phyloP scores from a whole-genome alignment of 2,329 filamentous ascomycete genomes.

The Sporothrix sp. region DNA sequence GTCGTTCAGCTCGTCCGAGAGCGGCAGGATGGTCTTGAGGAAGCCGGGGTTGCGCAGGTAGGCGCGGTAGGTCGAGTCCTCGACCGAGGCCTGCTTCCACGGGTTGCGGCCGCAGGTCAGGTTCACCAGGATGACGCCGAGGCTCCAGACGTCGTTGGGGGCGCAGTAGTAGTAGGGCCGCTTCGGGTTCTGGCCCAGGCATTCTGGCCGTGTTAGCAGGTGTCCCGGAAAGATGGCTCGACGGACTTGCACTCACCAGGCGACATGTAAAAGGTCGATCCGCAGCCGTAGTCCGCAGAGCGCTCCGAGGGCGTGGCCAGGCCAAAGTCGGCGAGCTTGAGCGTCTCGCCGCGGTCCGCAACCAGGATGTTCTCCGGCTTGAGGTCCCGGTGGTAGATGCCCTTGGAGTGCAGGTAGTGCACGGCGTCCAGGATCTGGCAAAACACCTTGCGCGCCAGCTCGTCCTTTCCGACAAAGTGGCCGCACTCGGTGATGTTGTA shows the following conservation, averaged over 20 bases:
- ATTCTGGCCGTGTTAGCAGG: slow-evolving; percentile 55
- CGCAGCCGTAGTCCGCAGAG: slow-evolving; percentile 93
- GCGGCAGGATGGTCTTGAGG: slow-evolving; percentile 80
- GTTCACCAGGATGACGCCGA: slow-evolving; percentile 97
- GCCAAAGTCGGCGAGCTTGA: slow-evolving; percentile 96
- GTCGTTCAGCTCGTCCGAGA: slow-evolving; percentile 80
- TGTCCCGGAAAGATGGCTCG: too few relatives aligned
- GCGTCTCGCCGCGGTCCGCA: slow-evolving; percentile 74
- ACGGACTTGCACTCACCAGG: slow-evolving; percentile 44
- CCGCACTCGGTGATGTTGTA: slow-evolving; percentile 94
- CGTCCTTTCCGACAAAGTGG: slow-evolving; percentile 87
- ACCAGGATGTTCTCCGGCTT: slow-evolving; percentile 98
- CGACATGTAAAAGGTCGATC: slow-evolving; percentile 99
- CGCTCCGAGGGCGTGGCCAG: slow-evolving; percentile 75
- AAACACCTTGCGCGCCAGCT: slow-evolving; percentile 76
- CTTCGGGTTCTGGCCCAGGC: slow-evolving; percentile 63
- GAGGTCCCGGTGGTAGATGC: slow-evolving; percentile 93
- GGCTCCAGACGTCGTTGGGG: slow-evolving; percentile 93
- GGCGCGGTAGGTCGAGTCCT: slow-evolving; percentile 91
- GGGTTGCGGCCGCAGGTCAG: slow-evolving; percentile 96
- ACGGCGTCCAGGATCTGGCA: slow-evolving; percentile 95
- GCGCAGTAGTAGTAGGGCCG: slow-evolving; percentile 78
- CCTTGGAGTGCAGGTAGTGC: slow-evolving; percentile 82
- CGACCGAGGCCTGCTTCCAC: slow-evolving; percentile 90
- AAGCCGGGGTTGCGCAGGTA: slow-evolving; percentile 80